Conservation (phyloP, 106 monocot genomes). For the Acanthochlamys bracteata region DNA sequence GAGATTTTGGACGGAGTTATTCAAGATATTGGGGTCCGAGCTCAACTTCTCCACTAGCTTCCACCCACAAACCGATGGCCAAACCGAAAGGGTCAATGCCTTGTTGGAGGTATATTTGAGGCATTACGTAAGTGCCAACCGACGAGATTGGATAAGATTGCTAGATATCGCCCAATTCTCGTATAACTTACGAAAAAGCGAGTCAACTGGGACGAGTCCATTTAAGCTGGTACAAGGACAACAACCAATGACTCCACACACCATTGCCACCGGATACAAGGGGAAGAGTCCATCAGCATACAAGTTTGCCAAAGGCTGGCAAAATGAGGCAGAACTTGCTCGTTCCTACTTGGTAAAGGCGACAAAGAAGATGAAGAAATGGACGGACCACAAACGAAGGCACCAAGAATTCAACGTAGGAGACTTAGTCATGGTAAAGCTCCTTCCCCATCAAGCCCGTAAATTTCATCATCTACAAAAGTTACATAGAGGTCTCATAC, state of each 20-base stretch:
- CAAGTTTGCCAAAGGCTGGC: constrained; percentile 1
- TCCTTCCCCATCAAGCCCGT: no score
- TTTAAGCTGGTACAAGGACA: not conserved
- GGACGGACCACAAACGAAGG: no score
- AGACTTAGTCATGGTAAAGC: no score
- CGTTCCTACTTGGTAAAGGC: not conserved
- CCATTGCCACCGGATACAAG: not conserved
- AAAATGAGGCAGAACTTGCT: not conserved
- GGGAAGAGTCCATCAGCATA: not conserved
- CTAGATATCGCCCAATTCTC: constrained; percentile 1
- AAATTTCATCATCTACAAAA: no score
- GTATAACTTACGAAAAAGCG: not conserved
- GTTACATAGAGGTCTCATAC: no score
- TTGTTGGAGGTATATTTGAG: constrained; percentile 3
- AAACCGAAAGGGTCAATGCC: not conserved
- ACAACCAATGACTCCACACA: not conserved
- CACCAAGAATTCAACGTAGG: no score
- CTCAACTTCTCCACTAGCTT: not conserved
- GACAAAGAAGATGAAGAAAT: no score
- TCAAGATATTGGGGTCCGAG: not conserved
- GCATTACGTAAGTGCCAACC: not conserved
- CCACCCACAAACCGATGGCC: not conserved
- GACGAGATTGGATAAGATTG: not conserved
- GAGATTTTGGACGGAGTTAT: not conserved
- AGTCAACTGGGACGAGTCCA: not conserved